Evolutionary conservation across 2,329 filamentous ascomycete species (phyloP), one percentile per base, ranked within the genome.

Genomic region (Sporothrix brunneoviolacea): DNA sequence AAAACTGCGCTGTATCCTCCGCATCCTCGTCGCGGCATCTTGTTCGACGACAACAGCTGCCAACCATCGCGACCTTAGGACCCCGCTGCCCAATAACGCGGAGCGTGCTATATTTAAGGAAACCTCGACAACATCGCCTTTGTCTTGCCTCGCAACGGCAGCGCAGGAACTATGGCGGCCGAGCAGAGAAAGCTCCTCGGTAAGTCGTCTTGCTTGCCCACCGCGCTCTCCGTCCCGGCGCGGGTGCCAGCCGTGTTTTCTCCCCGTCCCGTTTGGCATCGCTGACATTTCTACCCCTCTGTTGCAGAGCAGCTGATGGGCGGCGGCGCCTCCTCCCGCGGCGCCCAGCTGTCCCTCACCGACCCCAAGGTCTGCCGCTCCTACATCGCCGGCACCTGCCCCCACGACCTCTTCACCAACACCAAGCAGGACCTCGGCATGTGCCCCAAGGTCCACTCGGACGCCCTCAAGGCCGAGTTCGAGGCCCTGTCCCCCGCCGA

Each of bases 371-470:
- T 95, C 61, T 98, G 93, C 74, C 88, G 89, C 50, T 96, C 91
- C 16, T 97, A 91, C 68, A 80, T 98, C 44, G 90, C 82, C 55
- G 93, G 93, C 61, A 94, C 88, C 53, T 98, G 93, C 68, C 93
- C 93, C 1, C 91, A 97, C 75, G 93, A 98, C 66, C 88, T 98
- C 64, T 98, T 98, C 78, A 98, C 91, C 58, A 98, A 98, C 72
- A 98, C 93, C 40, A 97, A 96, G 73, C 91, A 97, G 76, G 93
- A 98, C 66, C 80, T 97, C 30, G 93, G 93, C 3, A 80, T 83
- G 0, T 98, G 93, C 64, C 80, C 88, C 44, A 93, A 91, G 65
- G 79, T 91, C 22, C 93, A 98, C 71, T 87, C 82, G 43, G 91
- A 96, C 65, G 82, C 83, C 12, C 77, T 97, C 58, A 96, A 95